These are phyloP conservation scores for Vicia sativa DNA, from an alignment of 306 rosid species.

Conservation along the genomic window DNA sequence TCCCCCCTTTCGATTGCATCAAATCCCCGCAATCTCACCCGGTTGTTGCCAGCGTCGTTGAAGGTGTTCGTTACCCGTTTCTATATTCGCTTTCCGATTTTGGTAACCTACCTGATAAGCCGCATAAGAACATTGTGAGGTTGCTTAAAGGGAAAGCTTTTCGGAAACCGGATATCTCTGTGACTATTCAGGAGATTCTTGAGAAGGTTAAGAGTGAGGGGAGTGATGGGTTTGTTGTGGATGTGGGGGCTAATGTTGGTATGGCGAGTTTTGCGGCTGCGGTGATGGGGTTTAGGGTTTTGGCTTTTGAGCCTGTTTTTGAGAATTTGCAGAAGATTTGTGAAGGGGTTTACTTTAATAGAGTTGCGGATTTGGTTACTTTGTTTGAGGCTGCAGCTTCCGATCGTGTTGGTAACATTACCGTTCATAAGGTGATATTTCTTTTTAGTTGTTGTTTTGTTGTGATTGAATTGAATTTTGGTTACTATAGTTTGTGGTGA, in stretches of 20 bases:
- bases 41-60: conserved; percentile 75
- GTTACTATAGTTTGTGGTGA: background rate
- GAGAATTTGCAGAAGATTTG: conserved; percentile 95
- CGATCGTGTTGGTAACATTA: conserved; percentile 76
- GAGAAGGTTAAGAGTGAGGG: conserved; percentile 60
- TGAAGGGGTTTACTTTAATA: conserved; percentile 86
- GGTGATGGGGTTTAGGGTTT: conserved; percentile 78
- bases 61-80: conserved; percentile 77
- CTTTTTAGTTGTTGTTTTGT: background rate
- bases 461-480: conserved; percentile 21
- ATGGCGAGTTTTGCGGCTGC: conserved; percentile 95
- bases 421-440: conserved; percentile 74
- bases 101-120: conserved; percentile 86
- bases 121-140: conserved; percentile 85
- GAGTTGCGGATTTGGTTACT: conserved; percentile 80
- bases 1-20: conserved; percentile 75
- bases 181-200: conserved; percentile 74
- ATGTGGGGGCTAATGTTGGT: conserved; percentile 96
- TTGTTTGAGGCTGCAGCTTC: conserved; percentile 84
- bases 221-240: conserved; percentile 68
- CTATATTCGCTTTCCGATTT: conserved; percentile 85
- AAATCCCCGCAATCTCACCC: conserved; percentile 82
- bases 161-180: conserved; percentile 83
- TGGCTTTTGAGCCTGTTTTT: conserved; percentile 88
- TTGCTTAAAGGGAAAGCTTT: conserved; percentile 81